Base-by-base conservation (phyloP, 805 yeast genomes). In the Sporopachydermia lactativora region DNA sequence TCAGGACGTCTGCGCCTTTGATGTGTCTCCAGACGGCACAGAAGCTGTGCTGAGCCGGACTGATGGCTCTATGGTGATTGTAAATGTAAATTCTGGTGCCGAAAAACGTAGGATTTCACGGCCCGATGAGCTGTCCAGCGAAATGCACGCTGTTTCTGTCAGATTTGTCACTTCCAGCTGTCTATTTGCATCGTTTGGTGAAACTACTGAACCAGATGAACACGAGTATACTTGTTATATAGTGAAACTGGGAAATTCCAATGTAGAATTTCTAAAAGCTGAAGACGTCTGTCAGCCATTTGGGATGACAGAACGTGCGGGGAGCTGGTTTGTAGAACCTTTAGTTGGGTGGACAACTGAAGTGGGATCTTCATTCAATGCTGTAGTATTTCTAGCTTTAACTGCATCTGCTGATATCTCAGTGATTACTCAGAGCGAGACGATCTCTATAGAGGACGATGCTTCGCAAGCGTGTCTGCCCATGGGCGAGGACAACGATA, bases 381-480 rank as follows among this genome's bases (percentile, higher is more conserved):
- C 46, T 6, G 41, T 75, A 2, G 47, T 65, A 17, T 45, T 84
- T 15, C 44, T 80, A 1, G 71, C 82, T 1, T 70, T 80, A 2
- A 71, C 86, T 0, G 66, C 74, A 17, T 73, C 92, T 0, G 66
- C 81, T 2, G 95, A 82, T 41, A 51, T 81, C 13, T 58, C 71
- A 4, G 58, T 77, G 1, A 43, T 70, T 17, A 63, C 73, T 2
- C 48, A 60, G 1, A 38, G 48, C 0, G 55, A 57, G 15, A 52
- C 62, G 2, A 50, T 78, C 1, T 60, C 60, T 19, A 77, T 77
- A 5, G 56, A 70, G 3, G 81, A 80, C 48, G 96, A 86, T 51
- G 64, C 77, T 3, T 75, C 73, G 49, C 66, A 81, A 39, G 94
- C 95, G 0, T 68, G 74, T 17, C 61, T 84, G 46, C 95, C 95